Evolutionary conservation across 2,329 filamentous ascomycete genomes (phyloP).

Genomic region (Claviceps humidiphila): DNA sequence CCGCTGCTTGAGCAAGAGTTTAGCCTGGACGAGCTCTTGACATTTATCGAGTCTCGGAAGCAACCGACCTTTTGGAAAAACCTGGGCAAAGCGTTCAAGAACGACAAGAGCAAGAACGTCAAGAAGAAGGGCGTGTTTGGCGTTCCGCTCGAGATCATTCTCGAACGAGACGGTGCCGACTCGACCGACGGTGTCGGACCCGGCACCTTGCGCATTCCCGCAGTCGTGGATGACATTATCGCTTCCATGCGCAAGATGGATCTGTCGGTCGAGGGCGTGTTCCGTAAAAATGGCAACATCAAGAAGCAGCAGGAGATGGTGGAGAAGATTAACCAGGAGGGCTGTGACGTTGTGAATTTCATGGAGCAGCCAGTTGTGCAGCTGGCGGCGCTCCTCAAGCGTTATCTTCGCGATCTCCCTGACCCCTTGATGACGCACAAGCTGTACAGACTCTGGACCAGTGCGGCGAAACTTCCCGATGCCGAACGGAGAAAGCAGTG

Average conservation of each 20-base stretch:
- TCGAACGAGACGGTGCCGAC: slow-evolving; percentile 88
- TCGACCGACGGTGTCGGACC: slow-evolving; percentile 96
- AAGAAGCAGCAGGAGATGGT: slow-evolving; percentile 79
- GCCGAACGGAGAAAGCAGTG: slow-evolving; percentile 71
- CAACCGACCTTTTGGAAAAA: slow-evolving; percentile 93
- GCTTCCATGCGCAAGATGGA: slow-evolving; percentile 97
- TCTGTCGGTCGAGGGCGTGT: slow-evolving; percentile 95
- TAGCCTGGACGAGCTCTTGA: slow-evolving; percentile 81
- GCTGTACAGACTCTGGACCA: slow-evolving; percentile 80
- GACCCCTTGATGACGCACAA: slow-evolving; percentile 94
- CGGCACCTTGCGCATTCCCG: slow-evolving; percentile 77
- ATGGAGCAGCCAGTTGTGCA: slow-evolving; percentile 85
- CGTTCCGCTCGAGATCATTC: slow-evolving; percentile 72
- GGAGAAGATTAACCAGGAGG: slow-evolving; percentile 74
- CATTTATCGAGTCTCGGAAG: slow-evolving; percentile 85
- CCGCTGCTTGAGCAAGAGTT: slow-evolving; percentile 83
- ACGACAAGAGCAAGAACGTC: slow-evolving; percentile 59
- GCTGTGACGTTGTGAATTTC: slow-evolving; percentile 74
- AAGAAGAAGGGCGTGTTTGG: slow-evolving; percentile 95
- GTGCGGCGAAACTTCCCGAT: slow-evolving; percentile 76
- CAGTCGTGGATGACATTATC: slow-evolving; percentile 89
- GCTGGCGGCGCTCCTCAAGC: slow-evolving; percentile 84
- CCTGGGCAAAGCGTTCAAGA: slow-evolving; percentile 91
- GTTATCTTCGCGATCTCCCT: slow-evolving; percentile 85
- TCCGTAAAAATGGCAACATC: slow-evolving; percentile 98